Conservation (phyloP, 306 rosid genomes). For the Potentilla sterilis region DNA sequence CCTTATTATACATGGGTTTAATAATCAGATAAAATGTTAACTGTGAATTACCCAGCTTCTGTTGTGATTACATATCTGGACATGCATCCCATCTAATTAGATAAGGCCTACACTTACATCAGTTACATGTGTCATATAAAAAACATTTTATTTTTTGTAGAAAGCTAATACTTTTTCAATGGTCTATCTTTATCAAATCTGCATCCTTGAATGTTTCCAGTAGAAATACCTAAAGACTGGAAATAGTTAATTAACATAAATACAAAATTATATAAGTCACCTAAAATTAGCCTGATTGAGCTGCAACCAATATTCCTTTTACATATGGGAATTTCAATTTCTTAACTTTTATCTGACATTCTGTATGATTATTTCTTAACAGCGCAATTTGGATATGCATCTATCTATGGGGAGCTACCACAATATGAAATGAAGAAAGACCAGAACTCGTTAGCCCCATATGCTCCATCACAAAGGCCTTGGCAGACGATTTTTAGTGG, state of each 20-base stretch:
- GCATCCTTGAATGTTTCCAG: neutral
- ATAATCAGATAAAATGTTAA: neutral
- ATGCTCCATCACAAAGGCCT: slow-evolving; percentile 67
- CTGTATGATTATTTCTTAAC: slow-evolving; percentile 16
- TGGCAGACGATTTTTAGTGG: slow-evolving; percentile 89
- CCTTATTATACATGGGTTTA: neutral
- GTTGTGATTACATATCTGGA: neutral
- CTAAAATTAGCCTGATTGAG: neutral
- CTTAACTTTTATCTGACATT: neutral
- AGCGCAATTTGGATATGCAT: slow-evolving; percentile 67
- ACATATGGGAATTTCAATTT: neutral
- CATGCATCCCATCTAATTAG: neutral
- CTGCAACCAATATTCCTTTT: neutral
- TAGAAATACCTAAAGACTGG: neutral
- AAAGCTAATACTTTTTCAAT: neutral
- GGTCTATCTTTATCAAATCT: neutral
- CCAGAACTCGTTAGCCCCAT: slow-evolving; percentile 31
- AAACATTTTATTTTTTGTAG: neutral
- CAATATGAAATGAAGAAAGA: slow-evolving; percentile 48
- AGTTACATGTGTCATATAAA: neutral
- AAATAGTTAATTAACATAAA: no score
- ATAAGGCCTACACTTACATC: neutral
- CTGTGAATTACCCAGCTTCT: neutral
- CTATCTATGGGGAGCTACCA: slow-evolving; percentile 76
- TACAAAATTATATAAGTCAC: no score